These are phyloP conservation scores for Reticulascus tulasneorum DNA, from an alignment of 2,329 filamentous ascomycete species.

Conservation along the genomic window DNA sequence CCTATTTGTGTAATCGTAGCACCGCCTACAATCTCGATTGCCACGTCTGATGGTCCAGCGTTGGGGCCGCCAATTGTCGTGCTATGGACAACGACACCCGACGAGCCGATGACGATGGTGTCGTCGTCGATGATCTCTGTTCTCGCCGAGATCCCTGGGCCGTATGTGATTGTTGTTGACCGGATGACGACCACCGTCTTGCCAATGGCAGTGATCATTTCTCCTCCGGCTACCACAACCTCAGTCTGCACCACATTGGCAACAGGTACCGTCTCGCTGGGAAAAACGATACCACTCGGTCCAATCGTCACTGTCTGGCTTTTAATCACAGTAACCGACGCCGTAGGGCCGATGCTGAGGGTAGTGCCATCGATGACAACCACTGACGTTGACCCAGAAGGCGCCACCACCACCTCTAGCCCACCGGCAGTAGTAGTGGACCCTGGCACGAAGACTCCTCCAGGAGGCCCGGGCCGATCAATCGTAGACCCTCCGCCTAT, in stretches of 20 bases:
- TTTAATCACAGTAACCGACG: conserved; percentile 31
- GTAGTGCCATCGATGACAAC: conserved; percentile 38
- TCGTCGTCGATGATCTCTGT: conserved; percentile 45
- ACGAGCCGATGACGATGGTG: conserved; percentile 46
- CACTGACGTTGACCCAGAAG: conserved; percentile 22
- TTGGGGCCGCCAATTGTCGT: conserved; percentile 38
- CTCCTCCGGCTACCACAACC: conserved; percentile 43
- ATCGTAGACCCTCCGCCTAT: conserved; percentile 41
- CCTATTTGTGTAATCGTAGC: conserved; percentile 48
- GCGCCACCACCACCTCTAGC: conserved; percentile 36
- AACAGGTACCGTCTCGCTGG: conserved; percentile 32
- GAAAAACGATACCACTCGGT: conserved; percentile 26
- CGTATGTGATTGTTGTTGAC: conserved; percentile 43
- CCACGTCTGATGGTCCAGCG: conserved; percentile 30
- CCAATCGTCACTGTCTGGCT: conserved; percentile 29
- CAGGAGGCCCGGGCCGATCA: conserved; percentile 29
- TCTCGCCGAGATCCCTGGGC: conserved; percentile 24
- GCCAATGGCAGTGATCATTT: conserved; percentile 41
- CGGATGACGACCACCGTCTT: conserved; percentile 35
- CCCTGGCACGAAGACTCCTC: conserved; percentile 12
- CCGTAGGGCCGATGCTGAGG: conserved; percentile 34
- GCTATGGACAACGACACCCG: conserved; percentile 35
- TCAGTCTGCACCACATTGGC: conserved; percentile 32
- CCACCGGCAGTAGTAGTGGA: conserved; percentile 34
- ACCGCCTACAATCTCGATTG: conserved; percentile 46